Evolutionary conservation across 495 filamentous ascomycete species (phyloP).

Genomic region (Cercophora sp.): DNA sequence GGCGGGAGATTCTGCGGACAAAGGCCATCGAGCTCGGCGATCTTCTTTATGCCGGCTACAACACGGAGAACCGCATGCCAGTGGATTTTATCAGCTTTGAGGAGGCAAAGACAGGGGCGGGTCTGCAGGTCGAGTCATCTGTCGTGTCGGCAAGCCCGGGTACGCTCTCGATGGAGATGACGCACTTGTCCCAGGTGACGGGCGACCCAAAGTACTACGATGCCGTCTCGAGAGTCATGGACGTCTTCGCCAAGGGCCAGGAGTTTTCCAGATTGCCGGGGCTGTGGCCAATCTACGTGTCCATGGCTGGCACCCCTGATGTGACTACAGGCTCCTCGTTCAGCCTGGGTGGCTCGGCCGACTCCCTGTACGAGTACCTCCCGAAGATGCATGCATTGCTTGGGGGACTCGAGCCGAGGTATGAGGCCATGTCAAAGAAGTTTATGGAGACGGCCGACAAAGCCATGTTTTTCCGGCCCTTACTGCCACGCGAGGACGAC

Average conservation of each 20-base stretch:
- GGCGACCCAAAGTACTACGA: slow-evolving; percentile 87
- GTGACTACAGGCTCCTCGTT: slow-evolving; percentile 45
- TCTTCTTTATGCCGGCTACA: slow-evolving; percentile 78
- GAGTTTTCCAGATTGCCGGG: slow-evolving; percentile 66
- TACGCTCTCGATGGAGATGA: slow-evolving; percentile 79
- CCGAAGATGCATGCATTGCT: slow-evolving; percentile 69
- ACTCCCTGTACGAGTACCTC: slow-evolving; percentile 88
- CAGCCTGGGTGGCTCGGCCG: slow-evolving; percentile 70
- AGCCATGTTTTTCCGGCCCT: slow-evolving; percentile 72
- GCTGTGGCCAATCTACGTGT: slow-evolving; percentile 74
- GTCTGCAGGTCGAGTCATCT: slow-evolving; percentile 26
- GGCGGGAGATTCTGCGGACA: slow-evolving; percentile 62
- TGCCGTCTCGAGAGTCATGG: slow-evolving; percentile 75
- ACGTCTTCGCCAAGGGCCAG: slow-evolving; percentile 71
- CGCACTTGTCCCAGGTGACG: slow-evolving; percentile 79
- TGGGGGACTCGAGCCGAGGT: slow-evolving; percentile 70
- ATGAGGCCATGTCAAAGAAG: slow-evolving; percentile 68
- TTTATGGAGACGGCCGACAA: slow-evolving; percentile 63
- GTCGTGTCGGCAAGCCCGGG: slow-evolving; percentile 37
- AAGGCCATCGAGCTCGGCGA: slow-evolving; percentile 84
- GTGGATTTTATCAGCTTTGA: slow-evolving; percentile 52
- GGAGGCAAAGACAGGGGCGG: slow-evolving; percentile 38
- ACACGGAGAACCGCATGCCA: slow-evolving; percentile 89
- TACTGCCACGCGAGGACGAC: slow-evolving; percentile 63
- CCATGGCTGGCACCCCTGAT: slow-evolving; percentile 45